Percentiles rank a stretch among this genome's conserved stretches.
Evolutionary conservation across 2,329 filamentous ascomycete species (phyloP).

Genomic region (Ophiostoma ips): DNA sequence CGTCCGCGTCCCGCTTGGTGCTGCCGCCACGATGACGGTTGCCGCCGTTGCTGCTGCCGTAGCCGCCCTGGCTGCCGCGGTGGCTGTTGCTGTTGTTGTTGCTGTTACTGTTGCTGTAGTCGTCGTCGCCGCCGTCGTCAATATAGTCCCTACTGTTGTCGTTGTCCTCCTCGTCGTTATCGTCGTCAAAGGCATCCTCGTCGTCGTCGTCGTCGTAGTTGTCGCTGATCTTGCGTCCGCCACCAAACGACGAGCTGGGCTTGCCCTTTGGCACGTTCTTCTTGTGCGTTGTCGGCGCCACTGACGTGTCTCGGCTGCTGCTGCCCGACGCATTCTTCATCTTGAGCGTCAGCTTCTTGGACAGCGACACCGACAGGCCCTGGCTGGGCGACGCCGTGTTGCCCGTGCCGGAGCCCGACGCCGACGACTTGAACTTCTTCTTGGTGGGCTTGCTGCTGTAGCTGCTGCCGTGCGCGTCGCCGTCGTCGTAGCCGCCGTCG

Average conservation of each 20-base stretch:
- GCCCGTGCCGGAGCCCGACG: constrained; percentile 4
- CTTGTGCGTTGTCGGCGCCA: constrained; percentile 23
- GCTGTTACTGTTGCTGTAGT: not conserved
- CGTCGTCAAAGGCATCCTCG: constrained; percentile 1
- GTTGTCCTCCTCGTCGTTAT: not conserved
- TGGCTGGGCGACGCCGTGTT: constrained; percentile 9
- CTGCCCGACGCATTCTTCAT: constrained; percentile 36
- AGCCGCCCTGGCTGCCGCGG: not conserved
- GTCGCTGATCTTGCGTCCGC: constrained; percentile 29
- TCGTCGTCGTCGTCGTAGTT: constrained; percentile 11
- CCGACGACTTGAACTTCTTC: constrained; percentile 40
- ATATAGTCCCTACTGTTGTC: constrained; percentile 11
- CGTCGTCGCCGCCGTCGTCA: constrained; percentile 1
- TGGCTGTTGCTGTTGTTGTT: not conserved
- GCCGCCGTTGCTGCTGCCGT: not conserved
- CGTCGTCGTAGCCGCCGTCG: constrained; percentile 31
- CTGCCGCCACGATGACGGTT: not conserved
- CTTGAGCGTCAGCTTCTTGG: constrained; percentile 19
- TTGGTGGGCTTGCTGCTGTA: constrained; percentile 24
- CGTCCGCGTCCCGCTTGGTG: not conserved
- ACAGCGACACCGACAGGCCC: constrained; percentile 8
- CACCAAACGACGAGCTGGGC: constrained; percentile 33
- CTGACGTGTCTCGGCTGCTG: not conserved
- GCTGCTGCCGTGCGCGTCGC: constrained; percentile 11
- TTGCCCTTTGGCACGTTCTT: constrained; percentile 38